Evolutionary conservation across 2,329 filamentous ascomycete species (phyloP), one percentile per base, ranked within the genome.

Genomic region (Tolypocladium ovalisporum): DNA sequence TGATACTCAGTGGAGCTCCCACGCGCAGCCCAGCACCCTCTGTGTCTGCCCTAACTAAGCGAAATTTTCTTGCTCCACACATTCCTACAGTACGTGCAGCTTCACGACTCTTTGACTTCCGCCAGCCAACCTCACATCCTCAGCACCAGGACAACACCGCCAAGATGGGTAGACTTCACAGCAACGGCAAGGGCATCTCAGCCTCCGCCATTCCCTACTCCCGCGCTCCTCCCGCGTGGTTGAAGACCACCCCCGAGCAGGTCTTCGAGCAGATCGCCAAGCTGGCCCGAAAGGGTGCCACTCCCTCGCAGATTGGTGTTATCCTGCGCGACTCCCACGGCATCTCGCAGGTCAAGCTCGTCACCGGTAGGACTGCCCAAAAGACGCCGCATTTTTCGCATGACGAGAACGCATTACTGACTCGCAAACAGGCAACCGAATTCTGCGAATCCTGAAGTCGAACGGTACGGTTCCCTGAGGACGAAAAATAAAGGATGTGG

Each of bases 181-280:
- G 84, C 85, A 96, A 97, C 74, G 93, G 94, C 83, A 97, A 97
- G 90, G 95, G 94, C 79, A 99, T 99, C 81, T 91, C 90, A 68
- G 80, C 90, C 80, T 96, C 90, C 64, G 90, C 94, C 72, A 81
- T 97, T 79, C 94, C 95, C 74, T 99, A 97, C 87, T 96, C 90
- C 68, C 93, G 94, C 81, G 86, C 84, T 70, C 76, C 91, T 65
- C 93, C 94, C 62, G 84, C 92, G 68, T 99, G 94, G 94, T 83
- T 97, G 79, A 99, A 99, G 89, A 95, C 90, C 81, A 96, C 91
- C 70, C 92, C 94, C 74, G 91, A 97, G 72, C 90, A 96, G 82
- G 91, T 99, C 76, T 90, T 96, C 70, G 94, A 99, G 76, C 92
- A 97, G 83, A 99, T 99, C 82, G 92, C 89, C 82, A 96, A 96